Base-by-base conservation (phyloP, 768 basidiomycete species). In the Hydnomerulius pinastri region DNA sequence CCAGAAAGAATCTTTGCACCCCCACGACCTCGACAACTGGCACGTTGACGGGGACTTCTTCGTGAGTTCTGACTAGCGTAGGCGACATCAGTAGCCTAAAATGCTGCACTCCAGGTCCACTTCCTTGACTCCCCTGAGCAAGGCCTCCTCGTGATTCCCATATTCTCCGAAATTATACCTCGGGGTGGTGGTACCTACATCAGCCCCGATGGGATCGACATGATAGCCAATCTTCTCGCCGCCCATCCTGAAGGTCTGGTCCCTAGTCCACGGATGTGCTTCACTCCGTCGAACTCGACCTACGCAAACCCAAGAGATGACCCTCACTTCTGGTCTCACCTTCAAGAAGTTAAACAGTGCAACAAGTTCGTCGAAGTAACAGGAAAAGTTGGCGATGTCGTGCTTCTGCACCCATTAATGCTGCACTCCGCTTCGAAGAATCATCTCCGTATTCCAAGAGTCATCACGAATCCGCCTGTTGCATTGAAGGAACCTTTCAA, bases 381-480 rank as follows among this genome's bases (percentile, higher is more conserved):
- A 3, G 39, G 47, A 30, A 39, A 54, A 27, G 28, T 57, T 33
- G 47, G 51, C 23, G 45, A 57, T 21, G 44, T 46, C 9, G 27
- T 52, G n/a, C 35, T 38, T n/a, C 24, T 43, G 68, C 82, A 85
- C 64, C 81, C 83, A 11, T 64, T 85, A 43, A 85, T 85, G 81
- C 62, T 83, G 55, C 85, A 85, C 57, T 79, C 82, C 11, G 83
- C 83, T 10, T 79, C 80, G 27, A 80, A 77, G 63, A 86, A 85
- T 60, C 70, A 78, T 56, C 67, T 77, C 33, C 77, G 84, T 21
- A 65, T 74, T 17, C 80, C 78, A 21, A 72, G 83, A 53, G 71
- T 86, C 46, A 86, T 86, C 61, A 83, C 83, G 37, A 86, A 86
- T 55, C 83, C 84, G 46, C 82, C 83, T 4, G 81, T 83, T 6